Conservation (phyloP, 768 basidiomycete genomes). For the Leccinum ochraceum region DNA sequence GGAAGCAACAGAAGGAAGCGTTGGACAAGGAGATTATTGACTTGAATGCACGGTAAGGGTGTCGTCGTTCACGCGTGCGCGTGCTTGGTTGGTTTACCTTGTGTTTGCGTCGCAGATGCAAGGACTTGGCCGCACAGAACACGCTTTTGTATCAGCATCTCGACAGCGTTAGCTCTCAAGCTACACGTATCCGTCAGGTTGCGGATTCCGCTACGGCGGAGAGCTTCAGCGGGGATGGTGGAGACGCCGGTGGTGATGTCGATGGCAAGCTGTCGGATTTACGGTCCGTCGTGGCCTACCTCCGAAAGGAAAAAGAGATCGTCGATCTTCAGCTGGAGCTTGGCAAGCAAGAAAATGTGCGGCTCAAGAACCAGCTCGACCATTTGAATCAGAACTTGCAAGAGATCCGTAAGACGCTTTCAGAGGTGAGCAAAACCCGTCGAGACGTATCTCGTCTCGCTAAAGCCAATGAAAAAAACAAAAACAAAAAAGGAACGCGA, state of each 20-base stretch:
- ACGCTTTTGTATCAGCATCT: slow-evolving; percentile 78
- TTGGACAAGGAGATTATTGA: slow-evolving; percentile 79
- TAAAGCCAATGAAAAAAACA: not conserved
- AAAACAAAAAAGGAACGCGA: slow-evolving; percentile 75
- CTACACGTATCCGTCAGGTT: slow-evolving; percentile 74
- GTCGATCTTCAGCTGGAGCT: slow-evolving; percentile 86
- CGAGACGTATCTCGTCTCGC: not conserved
- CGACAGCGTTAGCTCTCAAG: slow-evolving; percentile 80
- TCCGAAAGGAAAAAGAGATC: slow-evolving; percentile 91
- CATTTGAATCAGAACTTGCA: slow-evolving; percentile 68
- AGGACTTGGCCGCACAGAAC: slow-evolving; percentile 78
- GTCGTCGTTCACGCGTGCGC: not conserved
- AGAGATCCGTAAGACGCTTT: slow-evolving; percentile 66
- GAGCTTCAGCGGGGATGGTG: slow-evolving; percentile 40
- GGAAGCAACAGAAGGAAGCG: slow-evolving; percentile 75
- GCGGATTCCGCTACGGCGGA: slow-evolving; percentile 50
- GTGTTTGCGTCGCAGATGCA: slow-evolving; percentile 46
- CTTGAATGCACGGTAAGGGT: slow-evolving; percentile 62
- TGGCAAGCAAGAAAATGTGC: slow-evolving; percentile 70
- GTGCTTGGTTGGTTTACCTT: not conserved
- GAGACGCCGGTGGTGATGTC: slow-evolving; percentile 45
- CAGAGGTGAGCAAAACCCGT: slow-evolving; percentile 51
- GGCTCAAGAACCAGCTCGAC: slow-evolving; percentile 75
- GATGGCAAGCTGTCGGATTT: slow-evolving; percentile 72
- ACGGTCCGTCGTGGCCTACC: slow-evolving; percentile 75